Evolutionary conservation across 2,329 filamentous ascomycete species (phyloP).

Genomic region (Camillea tinctor): DNA sequence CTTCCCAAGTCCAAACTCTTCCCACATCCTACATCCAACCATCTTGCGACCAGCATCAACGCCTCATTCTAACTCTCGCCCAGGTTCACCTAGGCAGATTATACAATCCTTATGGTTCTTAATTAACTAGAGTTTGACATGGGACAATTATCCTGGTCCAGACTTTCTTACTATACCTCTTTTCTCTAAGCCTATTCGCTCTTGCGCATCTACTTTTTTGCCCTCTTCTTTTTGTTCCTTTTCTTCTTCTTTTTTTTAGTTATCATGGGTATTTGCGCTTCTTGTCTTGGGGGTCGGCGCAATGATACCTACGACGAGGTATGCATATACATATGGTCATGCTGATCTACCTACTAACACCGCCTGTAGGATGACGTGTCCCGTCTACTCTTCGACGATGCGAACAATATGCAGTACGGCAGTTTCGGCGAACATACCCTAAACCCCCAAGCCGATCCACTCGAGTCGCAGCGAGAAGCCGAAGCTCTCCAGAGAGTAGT

Average conservation of each 20-base stretch:
- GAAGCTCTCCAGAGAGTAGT: constrained; percentile 65
- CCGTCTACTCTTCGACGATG: constrained; percentile 60
- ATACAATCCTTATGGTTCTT: constrained; percentile 33
- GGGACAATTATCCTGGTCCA: constrained; percentile 26
- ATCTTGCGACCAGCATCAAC: constrained; percentile 13
- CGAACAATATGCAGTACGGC: constrained; percentile 58
- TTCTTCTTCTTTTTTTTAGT: not conserved
- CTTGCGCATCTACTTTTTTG: not conserved
- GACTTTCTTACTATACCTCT: constrained; percentile 7
- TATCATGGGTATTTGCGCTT: constrained; percentile 60
- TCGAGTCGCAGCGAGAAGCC: constrained; percentile 62
- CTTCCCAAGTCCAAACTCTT: not conserved
- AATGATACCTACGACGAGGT: constrained; percentile 57
- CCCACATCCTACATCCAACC: constrained; percentile 2
- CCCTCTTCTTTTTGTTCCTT: not conserved
- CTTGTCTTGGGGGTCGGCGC: constrained; percentile 55
- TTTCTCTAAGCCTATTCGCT: not conserved
- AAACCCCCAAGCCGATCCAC: constrained; percentile 56
- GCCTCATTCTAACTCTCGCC: constrained; percentile 33
- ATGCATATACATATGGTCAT: constrained; percentile 16
- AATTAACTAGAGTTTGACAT: constrained; percentile 13
- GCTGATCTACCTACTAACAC: constrained; percentile 11
- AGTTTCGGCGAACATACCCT: constrained; percentile 59
- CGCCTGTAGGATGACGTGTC: constrained; percentile 53
- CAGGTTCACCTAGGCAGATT: constrained; percentile 32